A percentile compares a stretch with the other conserved stretches of the same genome.
These are phyloP conservation scores for Myriosclerotinia duriaeana DNA, from an alignment of 2,329 filamentous ascomycete species.

Conservation along the genomic window DNA sequence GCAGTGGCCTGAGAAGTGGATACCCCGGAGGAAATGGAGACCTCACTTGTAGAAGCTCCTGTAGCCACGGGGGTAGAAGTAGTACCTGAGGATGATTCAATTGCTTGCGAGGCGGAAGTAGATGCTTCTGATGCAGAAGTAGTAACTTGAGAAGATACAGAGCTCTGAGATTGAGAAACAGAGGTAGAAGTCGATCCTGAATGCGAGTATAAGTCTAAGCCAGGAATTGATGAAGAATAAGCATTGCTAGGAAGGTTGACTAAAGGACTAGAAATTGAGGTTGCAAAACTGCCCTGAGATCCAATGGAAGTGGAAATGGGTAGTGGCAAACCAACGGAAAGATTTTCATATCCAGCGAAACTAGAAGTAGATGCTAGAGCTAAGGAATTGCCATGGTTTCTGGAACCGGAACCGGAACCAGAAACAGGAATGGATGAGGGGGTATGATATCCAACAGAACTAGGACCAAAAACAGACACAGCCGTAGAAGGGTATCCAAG, in stretches of 20 bases:
- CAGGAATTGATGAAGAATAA: constrained; percentile 19
- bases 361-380: constrained; percentile 11
- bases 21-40: constrained; percentile 8
- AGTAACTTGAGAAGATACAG: constrained; percentile 16
- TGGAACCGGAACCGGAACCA: constrained; percentile 7
- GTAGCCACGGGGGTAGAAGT: constrained; percentile 1
- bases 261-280: constrained; percentile 14
- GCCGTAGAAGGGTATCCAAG: constrained; percentile 16
- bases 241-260: constrained; percentile 15
- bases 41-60: constrained; percentile 24
- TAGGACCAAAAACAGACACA: constrained; percentile 13
- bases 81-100: constrained; percentile 6
- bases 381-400: constrained; percentile 12
- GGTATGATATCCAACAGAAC: constrained; percentile 14
- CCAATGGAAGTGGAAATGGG: constrained; percentile 15
- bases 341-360: constrained; percentile 1
- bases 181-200: constrained; percentile 24
- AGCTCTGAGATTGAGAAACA: constrained; percentile 17
- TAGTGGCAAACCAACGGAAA: background rate
- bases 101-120: constrained; percentile 3
- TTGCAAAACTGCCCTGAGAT: constrained; percentile 12
- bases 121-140: constrained; percentile 8
- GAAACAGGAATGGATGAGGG: background rate
- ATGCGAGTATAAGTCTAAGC: constrained; percentile 25
- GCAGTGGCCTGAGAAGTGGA: constrained; percentile 24